These are phyloP conservation scores for Kwoniella shivajii DNA, from an alignment of 1,284 basidiomycete species.

Conservation along the genomic window DNA sequence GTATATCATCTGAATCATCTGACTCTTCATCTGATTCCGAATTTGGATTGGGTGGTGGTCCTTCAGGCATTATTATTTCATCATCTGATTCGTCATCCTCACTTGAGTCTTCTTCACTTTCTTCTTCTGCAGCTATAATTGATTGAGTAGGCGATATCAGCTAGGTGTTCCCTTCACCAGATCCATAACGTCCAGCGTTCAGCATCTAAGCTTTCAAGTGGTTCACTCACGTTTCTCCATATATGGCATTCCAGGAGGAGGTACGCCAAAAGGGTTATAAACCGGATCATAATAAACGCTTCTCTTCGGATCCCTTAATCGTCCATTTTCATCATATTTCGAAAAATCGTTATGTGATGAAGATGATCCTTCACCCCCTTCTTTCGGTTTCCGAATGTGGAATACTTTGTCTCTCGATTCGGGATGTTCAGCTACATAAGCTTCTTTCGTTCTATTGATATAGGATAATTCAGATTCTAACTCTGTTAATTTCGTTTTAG, in stretches of 20 bases:
- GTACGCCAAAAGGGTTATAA: slow-evolving; percentile 92
- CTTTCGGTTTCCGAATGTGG: slow-evolving; percentile 51
- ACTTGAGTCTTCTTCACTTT: slow-evolving; percentile 49
- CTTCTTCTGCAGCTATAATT: slow-evolving; percentile 18
- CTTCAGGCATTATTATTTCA: slow-evolving; percentile 84
- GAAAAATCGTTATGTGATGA: too few species aligned
- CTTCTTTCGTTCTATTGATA: slow-evolving; percentile 80
- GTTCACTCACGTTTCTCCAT: slow-evolving; percentile 70
- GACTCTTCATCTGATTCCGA: slow-evolving; percentile 36
- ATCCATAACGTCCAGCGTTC: too few species aligned
- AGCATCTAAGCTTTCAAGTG: neutral
- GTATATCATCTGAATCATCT: slow-evolving; percentile 56
- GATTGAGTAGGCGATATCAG: neutral
- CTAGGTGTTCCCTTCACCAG: neutral
- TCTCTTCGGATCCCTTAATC: slow-evolving; percentile 79
- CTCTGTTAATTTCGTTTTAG: slow-evolving; percentile 53
- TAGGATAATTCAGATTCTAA: slow-evolving; percentile 76
- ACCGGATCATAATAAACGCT: slow-evolving; percentile 91
- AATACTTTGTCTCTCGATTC: slow-evolving; percentile 79
- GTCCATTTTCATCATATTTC: slow-evolving; percentile 78
- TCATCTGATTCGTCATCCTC: slow-evolving; percentile 61
- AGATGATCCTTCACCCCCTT: slow-evolving; percentile 55
- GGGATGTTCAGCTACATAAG: slow-evolving; percentile 87
- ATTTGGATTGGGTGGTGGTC: slow-evolving; percentile 63
- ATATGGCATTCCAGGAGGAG: slow-evolving; percentile 95